Evolutionary conservation across 345 rosid species (phyloP), one percentile per base, ranked within the genome.

Genomic region (Citropsis articulata): DNA sequence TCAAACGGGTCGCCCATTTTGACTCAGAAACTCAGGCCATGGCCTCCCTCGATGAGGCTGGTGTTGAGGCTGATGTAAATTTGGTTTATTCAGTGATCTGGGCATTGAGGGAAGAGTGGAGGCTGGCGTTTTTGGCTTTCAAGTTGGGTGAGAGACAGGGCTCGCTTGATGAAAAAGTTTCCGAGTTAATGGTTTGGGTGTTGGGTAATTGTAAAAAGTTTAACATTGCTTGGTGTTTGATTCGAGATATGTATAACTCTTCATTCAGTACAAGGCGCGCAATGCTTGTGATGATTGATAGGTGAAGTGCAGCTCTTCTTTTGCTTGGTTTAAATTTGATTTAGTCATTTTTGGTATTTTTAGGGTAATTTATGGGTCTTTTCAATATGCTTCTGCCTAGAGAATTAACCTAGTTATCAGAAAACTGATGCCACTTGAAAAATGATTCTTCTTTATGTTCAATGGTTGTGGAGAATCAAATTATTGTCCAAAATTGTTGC

Each of bases 281-380:
- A 14, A 90, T 93, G 97, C 90, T 93, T 76, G 81, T 89, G 18
- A 89, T 95, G 94, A 92, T 93, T 84, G 97, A 93, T 78, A 84
- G 97, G 98, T 95, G 30, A 82, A 73, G 60, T 35, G 27, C 59
- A 72, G 42, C 72, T 65, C 66, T 77, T 75, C 56, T 66, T 70
- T 10, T 56, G 48, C 8, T 76, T 31, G 4, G 40, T 53, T 67
- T 30, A 60, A 60, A 25, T 31, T 65, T 76, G 42, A 76, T 40
- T 14, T 8, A 6, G 36, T 14, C 2, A 31, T 5, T 6, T 64
- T 64, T 64, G 9, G 38, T 38, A 2, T 8, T 40, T 63, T 71
- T 60, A 27, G 48, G 24, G 42, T 0, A 42, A 10, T 57, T 53
- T 60, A 27, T n/a, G 50, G 21, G 22, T 42, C 1, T 25, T 48